These are phyloP conservation scores for Cucurbitaria berberidis DNA, from an alignment of 2,329 filamentous ascomycete genomes.

Conservation along the genomic window DNA sequence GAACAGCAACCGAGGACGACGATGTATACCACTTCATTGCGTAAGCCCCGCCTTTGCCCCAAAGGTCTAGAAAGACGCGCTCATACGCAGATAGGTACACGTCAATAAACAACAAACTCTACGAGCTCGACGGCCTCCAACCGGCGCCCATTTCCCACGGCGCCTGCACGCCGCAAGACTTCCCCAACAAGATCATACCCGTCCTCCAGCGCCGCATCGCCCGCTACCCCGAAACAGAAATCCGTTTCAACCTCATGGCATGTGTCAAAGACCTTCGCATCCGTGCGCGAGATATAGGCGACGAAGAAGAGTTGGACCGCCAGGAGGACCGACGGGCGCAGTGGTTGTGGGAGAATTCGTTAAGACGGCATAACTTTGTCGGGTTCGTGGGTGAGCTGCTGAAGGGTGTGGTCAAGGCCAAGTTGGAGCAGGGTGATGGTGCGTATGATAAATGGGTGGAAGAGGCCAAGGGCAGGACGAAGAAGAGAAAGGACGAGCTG, in stretches of 20 bases:
- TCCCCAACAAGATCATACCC: slow-evolving; percentile 81
- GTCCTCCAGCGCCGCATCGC: slow-evolving; percentile 84
- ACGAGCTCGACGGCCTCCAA: slow-evolving; percentile 95
- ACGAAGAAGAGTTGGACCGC: slow-evolving; percentile 75
- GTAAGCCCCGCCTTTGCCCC: slow-evolving; percentile 21
- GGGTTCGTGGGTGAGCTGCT: slow-evolving; percentile 91
- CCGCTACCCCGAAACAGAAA: slow-evolving; percentile 85
- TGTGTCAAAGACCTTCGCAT: slow-evolving; percentile 85
- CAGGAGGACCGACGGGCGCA: slow-evolving; percentile 84
- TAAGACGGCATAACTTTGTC: slow-evolving; percentile 93
- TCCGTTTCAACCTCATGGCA: slow-evolving; percentile 93
- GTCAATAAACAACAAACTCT: slow-evolving; percentile 76
- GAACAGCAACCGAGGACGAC: slow-evolving; percentile 73
- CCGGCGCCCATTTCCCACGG: slow-evolving; percentile 92
- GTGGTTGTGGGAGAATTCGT: slow-evolving; percentile 95
- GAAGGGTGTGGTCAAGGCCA: slow-evolving; percentile 80
- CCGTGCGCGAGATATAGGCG: slow-evolving; percentile 79
- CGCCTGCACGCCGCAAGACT: slow-evolving; percentile 69
- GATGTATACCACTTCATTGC: slow-evolving; percentile 98
- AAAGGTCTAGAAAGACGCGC: slow-evolving; percentile 1
- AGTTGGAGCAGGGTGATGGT: slow-evolving; percentile 69
- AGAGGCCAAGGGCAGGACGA: slow-evolving; percentile 66
- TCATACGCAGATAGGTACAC: slow-evolving; percentile 65
- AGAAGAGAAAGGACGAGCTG: slow-evolving; percentile 55
- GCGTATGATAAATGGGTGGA: slow-evolving; percentile 77